Conservation (phyloP, 2,329 filamentous ascomycete species). For the Spiromastix sp. region DNA sequence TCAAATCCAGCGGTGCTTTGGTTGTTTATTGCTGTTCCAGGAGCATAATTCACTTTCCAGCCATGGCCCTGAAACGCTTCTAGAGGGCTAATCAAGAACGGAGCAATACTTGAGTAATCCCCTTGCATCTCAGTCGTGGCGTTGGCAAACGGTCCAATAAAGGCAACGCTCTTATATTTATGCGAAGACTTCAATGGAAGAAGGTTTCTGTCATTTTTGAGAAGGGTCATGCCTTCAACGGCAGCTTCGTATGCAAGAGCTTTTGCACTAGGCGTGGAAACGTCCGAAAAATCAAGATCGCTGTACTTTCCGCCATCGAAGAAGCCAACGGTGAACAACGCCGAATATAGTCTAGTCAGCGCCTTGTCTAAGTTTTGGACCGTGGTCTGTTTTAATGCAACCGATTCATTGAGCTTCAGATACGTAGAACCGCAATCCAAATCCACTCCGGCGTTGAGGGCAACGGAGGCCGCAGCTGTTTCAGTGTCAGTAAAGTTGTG, state of each 20-base stretch:
- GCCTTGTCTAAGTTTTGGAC: conserved; percentile 39
- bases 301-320: conserved; percentile 43
- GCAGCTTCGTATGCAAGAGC: conserved; percentile 46
- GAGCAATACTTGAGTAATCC: conserved; percentile 48
- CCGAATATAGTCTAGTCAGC: conserved; percentile 39
- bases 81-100: conserved; percentile 45
- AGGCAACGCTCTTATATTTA: conserved; percentile 33
- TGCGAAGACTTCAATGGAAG: conserved; percentile 32
- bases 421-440: conserved; percentile 44
- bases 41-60: conserved; percentile 36
- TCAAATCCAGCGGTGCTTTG: conserved; percentile 22
- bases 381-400: conserved; percentile 34
- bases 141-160: conserved; percentile 51
- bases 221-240: conserved; percentile 36
- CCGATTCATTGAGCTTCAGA: conserved; percentile 33
- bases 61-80: conserved; percentile 40
- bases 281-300: conserved; percentile 44
- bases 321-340: conserved; percentile 41
- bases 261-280: conserved; percentile 44
- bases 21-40: conserved; percentile 25
- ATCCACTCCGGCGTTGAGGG: conserved; percentile 43
- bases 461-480: conserved; percentile 38
- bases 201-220: conserved; percentile 44
- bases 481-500: conserved; percentile 39
- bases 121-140: conserved; percentile 48